Base-by-base conservation (phyloP, 768 basidiomycete species). In the Boletales sp. region DNA sequence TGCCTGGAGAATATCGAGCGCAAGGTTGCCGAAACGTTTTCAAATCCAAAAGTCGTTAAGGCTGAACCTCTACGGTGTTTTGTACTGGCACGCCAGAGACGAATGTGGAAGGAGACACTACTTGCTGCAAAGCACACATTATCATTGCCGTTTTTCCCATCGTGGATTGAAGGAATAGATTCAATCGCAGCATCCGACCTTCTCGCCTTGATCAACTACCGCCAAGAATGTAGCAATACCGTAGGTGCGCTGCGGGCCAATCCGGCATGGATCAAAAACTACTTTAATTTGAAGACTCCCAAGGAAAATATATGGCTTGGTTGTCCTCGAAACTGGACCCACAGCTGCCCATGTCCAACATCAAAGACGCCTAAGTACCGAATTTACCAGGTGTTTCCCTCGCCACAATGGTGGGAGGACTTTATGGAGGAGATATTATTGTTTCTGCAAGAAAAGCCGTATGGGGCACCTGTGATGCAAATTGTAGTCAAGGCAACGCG, bases 121-220 rank as follows among this genome's bases (percentile, higher is more conserved):
- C 48, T 62, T 5, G 66, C 71, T 17, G 67, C 71, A 7, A 62
- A 51, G n/a, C 48, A 55, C 29, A 66, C 69, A 6, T 49, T 72
- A 42, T 43, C 54, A 18, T 46, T 54, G 17, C 60, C 69, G 0
- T 49, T 68, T 32, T 54, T 60, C 4, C 59, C 64, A 0, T 19
- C 29, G 3, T 56, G 59, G 45, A 58, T 61, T 9, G 38, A 57
- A 31, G 69, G 68, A 38, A 56, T 72, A 2, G 56, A 55, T 2
- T n/a, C 61, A 44, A 62, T 72, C 45, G 53, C 55, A 7, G 66
- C 64, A 2, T 38, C 57, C 1, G 61, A 62, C 8, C 53, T 71
- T 7, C 62, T 68, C 40, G 29, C 54, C 3, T 40, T 70, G 12
- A 49, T 65, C 5, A 55, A 43, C 13, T 63, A 67, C 38, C 63